phyloP scores from a whole-genome alignment of 495 filamentous ascomycete genomes.

The Aspergillus steynii region DNA sequence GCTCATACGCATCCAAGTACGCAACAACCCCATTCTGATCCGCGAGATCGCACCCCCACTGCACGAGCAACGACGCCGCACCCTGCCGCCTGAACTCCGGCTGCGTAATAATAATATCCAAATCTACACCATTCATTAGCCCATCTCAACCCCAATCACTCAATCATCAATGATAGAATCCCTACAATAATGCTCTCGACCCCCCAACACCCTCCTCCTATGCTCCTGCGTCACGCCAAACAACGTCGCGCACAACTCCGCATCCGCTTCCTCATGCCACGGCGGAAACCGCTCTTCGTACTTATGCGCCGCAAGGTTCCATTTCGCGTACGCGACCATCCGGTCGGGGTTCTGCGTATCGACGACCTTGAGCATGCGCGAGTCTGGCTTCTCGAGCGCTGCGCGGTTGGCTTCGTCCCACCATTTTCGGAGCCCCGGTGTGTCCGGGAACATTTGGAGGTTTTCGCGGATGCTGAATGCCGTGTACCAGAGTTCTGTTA shows the following conservation, averaged over 20 bases:
- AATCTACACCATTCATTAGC: constrained; percentile 18
- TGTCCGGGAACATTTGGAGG: constrained; percentile 22
- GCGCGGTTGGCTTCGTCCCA: constrained; percentile 19
- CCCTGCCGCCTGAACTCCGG: constrained; percentile 46
- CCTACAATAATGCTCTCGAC: constrained; percentile 21
- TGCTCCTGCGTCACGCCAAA: constrained; percentile 12
- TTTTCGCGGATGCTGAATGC: constrained; percentile 22
- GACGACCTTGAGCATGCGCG: constrained; percentile 22
- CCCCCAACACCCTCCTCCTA: constrained; percentile 10
- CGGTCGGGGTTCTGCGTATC: constrained; percentile 3
- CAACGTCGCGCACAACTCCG: constrained; percentile 12
- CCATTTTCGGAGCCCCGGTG: constrained; percentile 24
- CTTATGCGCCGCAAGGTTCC: constrained; percentile 17
- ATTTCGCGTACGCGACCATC: constrained; percentile 25
- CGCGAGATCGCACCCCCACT: constrained; percentile 48
- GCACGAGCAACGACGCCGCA: constrained; percentile 45
- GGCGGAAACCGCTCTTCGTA: constrained; percentile 16
- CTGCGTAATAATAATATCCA: constrained; percentile 47
- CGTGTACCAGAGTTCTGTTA: constrained; percentile 19
- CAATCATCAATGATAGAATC: neutral
- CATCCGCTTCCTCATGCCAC: constrained; percentile 18
- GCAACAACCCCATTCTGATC: constrained; percentile 25
- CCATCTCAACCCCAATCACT: neutral
- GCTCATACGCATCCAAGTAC: constrained; percentile 25
- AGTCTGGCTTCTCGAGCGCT: constrained; percentile 21